Conservation (phyloP, 768 basidiomycete species). For the Sarcomyxa edulis region DNA sequence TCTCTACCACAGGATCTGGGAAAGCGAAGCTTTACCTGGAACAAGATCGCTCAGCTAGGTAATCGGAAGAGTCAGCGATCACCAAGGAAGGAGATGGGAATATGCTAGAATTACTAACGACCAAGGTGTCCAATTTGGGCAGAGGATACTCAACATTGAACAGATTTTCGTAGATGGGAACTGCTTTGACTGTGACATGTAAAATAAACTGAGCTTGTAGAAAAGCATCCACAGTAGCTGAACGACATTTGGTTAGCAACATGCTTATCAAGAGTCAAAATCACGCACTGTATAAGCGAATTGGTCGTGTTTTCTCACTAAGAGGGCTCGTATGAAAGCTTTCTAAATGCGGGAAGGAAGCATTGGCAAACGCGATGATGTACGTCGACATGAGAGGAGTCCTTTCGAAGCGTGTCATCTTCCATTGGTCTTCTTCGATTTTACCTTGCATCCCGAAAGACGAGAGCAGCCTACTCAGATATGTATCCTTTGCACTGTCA, state of each 20-base stretch:
- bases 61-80: no score
- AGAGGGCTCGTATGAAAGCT: constrained; percentile 74
- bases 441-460: constrained; percentile 28
- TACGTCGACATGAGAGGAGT: constrained; percentile 89
- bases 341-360: constrained; percentile 69
- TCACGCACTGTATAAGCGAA: constrained; percentile 73
- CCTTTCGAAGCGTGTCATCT: constrained; percentile 73
- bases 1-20: no score
- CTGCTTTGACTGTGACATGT: constrained; percentile 74
- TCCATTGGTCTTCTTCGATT: constrained; percentile 59
- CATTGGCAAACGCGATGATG: constrained; percentile 85
- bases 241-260: constrained; percentile 8
- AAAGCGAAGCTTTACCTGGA: no score
- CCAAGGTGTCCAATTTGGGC: constrained; percentile 91
- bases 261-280: background rate
- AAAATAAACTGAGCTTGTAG: constrained; percentile 83
- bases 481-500: constrained; percentile 20
- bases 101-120: constrained; percentile 38
- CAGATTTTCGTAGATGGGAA: constrained; percentile 89
- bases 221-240: constrained; percentile 79
- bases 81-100: no score
- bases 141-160: constrained; percentile 92
- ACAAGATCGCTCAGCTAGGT: no score
- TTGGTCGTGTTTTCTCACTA: constrained; percentile 73
- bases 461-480: no score